Evolutionary conservation across 192 early-diverging fungal genomes (phyloP), one percentile per base, ranked within the genome.

Genomic region (Cladochytrium replicatum): DNA sequence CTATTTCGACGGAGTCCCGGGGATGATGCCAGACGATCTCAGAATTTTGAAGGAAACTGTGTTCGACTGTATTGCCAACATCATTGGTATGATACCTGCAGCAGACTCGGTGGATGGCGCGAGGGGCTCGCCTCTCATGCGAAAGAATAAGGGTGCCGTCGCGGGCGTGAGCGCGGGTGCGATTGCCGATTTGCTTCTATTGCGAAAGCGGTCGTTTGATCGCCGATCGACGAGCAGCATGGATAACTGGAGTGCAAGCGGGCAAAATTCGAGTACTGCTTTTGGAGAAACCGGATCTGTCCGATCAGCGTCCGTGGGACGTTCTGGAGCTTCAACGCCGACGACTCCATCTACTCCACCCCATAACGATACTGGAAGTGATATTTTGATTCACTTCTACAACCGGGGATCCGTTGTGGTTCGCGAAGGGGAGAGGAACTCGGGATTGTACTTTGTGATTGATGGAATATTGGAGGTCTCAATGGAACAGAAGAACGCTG

Each of bases 371-470:
- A 11, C 11, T 13, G 11, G 43, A n/a, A 13, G 11, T 29, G 73
- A 75, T 19, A 21, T 72, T 13, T 25, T 58, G 22, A 38, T 68
- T 15, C 27, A 64, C 48, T 85, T 78, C 50, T 78, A 82, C 43
- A 82, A 83, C 3, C 77, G 82, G 41, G 88, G 82, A 15, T 71
- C 78, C 8, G 62, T 67, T 2, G 62, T 99, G 11, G 74, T 92
- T 19, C 70, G 81, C 38, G 87, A 93, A 67, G 89, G 91, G 2
- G 83, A 92, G 61, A 74, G 86, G 6, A 76, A 77, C 21, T 66
- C 75, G 8, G 96, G 96, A 2, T 54, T 99, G 23, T 97, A 84
- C 54, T 87, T 96, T 60, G 82, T 96, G 2, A 80, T 99, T 58
- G 90, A 95, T 58, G 96, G 96, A 19, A 61, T 79, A 9, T 55